Conservation (phyloP, 805 yeast species). For the Ogataea methanolica region DNA sequence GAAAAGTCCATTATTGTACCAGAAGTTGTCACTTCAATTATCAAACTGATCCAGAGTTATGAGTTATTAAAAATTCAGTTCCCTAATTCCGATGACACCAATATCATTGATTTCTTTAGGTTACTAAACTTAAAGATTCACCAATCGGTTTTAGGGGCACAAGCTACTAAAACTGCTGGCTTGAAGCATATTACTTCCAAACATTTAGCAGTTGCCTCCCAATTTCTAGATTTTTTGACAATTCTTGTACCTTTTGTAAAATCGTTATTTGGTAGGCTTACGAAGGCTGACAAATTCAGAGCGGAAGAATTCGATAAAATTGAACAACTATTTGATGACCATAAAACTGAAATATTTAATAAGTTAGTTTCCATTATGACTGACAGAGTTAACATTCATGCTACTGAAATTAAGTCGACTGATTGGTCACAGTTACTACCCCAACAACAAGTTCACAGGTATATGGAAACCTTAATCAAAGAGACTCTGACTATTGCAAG, state of each 20-base stretch:
- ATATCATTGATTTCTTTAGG: slow-evolving; percentile 42
- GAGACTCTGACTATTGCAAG: slow-evolving; percentile 63
- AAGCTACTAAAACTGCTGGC: slow-evolving; percentile 72
- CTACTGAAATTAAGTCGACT: slow-evolving; percentile 39
- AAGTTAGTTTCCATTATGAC: slow-evolving; percentile 69
- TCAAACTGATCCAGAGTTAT: slow-evolving; percentile 44
- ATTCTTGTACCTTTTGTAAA: slow-evolving; percentile 33
- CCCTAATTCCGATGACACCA: slow-evolving; percentile 44
- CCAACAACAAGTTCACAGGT: slow-evolving; percentile 48
- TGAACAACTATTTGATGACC: slow-evolving; percentile 45
- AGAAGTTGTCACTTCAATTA: slow-evolving; percentile 38
- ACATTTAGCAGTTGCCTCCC: slow-evolving; percentile 64
- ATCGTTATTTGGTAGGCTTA: slow-evolving; percentile 25
- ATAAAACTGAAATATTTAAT: slow-evolving; percentile 56
- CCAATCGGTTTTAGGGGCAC: slow-evolving; percentile 65
- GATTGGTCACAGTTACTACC: slow-evolving; percentile 47
- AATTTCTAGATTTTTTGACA: slow-evolving; percentile 50
- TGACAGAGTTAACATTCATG: slow-evolving; percentile 53
- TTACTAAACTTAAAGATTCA: slow-evolving; percentile 50
- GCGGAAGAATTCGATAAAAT: slow-evolving; percentile 37
- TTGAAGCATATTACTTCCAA: slow-evolving; percentile 69
- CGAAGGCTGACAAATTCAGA: slow-evolving; percentile 27
- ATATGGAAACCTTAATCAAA: slow-evolving; percentile 62
- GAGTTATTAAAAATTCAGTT: slow-evolving; percentile 53
- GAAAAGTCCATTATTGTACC: slow-evolving; percentile 57